A percentile compares a stretch with the other conserved stretches of the same genome.
These are phyloP conservation scores for Diaporthe sp. DNA, from an alignment of 2,329 filamentous ascomycete species.

Conservation along the genomic window DNA sequence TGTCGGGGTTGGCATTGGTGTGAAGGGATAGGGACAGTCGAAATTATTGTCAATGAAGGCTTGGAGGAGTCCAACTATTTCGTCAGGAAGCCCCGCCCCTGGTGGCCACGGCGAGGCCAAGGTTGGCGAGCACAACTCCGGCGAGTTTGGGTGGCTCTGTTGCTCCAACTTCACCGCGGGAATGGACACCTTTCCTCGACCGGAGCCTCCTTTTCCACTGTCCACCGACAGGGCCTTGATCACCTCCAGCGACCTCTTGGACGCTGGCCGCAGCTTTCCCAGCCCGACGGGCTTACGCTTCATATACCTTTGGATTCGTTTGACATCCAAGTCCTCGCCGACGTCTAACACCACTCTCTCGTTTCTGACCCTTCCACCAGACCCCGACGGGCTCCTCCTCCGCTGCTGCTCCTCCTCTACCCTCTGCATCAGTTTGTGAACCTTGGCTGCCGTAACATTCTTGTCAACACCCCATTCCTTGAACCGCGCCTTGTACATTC, in stretches of 20 bases:
- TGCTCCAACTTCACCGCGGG: conserved; percentile 19
- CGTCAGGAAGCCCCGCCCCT: neutral
- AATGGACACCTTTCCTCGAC: conserved; percentile 29
- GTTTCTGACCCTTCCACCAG: neutral
- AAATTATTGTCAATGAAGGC: conserved; percentile 32
- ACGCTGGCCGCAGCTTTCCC: conserved; percentile 8
- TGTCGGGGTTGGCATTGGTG: neutral
- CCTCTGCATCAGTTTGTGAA: conserved; percentile 46
- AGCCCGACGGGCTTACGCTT: conserved; percentile 38
- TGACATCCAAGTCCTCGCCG: conserved; percentile 14
- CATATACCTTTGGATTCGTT: conserved; percentile 39
- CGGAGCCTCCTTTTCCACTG: conserved; percentile 16
- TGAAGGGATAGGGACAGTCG: conserved; percentile 11
- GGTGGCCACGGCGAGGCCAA: conserved; percentile 3
- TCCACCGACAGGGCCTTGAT: conserved; percentile 35
- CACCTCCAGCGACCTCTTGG: conserved; percentile 33
- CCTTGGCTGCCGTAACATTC: conserved; percentile 50
- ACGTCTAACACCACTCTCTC: conserved; percentile 30
- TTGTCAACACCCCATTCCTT: conserved; percentile 52
- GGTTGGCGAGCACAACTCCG: neutral
- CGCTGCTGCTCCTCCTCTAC: conserved; percentile 44
- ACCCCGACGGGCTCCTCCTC: neutral
- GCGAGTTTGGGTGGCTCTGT: neutral
- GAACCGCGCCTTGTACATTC: conserved; percentile 53
- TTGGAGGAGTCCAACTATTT: conserved; percentile 24